Base-by-base conservation (phyloP, 2,329 filamentous ascomycete genomes). In the Chaetomium sp. region DNA sequence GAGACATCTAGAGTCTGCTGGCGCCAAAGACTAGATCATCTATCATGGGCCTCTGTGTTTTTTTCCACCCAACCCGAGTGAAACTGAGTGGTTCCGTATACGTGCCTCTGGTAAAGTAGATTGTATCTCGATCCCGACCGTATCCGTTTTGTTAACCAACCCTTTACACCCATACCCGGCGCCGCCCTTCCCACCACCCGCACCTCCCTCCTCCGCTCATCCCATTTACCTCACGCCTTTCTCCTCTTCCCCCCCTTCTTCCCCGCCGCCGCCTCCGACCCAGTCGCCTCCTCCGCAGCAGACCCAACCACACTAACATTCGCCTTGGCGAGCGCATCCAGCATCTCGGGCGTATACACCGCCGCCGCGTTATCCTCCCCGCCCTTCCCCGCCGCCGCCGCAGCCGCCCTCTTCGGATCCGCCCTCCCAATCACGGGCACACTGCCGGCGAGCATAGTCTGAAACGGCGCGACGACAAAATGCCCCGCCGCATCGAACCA, bases 401-500 rank as follows among this genome's bases (percentile, higher is more conserved):
- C 69, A 1, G 75, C 62, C n/a, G 81, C 81, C 63, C 83, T 81
- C 75, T 85, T 84, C 45, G 87, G 84, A 72, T 94, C 91, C 35
- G 83, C 82, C 70, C 82, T 82, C 58, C 88, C 90, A 67, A 94
- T 83, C 35, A 84, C 74, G 0, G 87, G 85, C 3, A 94, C 82
- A 49, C 84, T 82, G n/a, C 83, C 83, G 12, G 90, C 90, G 56
- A 95, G 80, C 79, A 91, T 87, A 74, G 88, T 85, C 82, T 95
- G 91, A 78, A 95, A 93, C 6, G 91, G 91, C 70, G 85, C 81
- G 9, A 86, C 84, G 54, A 93, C 84, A 75, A 95, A 93, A 75
- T 83, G 85, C 57, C 92, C 92, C 49, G 82, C 80, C 62, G 79
- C 80, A 76, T 96, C 90, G 71, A 94, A 95, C 90, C 90, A 95